Percentiles rank a stretch among this genome's conserved stretches.
Conservation (phyloP, 352 stramenopile genomes). For the Pythium guiyangense region DNA sequence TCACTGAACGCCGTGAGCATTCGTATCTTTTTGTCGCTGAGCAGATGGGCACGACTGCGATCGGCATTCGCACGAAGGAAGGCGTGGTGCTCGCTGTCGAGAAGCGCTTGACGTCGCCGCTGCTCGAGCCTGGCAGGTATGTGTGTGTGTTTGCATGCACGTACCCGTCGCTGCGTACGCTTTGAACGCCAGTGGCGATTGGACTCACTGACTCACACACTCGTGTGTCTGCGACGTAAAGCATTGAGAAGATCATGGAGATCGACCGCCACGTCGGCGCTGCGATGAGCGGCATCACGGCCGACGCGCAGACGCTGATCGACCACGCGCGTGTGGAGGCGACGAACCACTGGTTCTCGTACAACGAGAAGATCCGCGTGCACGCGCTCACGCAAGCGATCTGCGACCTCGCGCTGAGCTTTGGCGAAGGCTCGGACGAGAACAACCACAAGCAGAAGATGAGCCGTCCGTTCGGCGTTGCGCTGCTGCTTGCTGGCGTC, state of each 20-base stretch:
- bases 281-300: constrained; percentile 98
- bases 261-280: constrained; percentile 97
- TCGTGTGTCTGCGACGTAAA: constrained; percentile 24
- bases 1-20: not conserved
- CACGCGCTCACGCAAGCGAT: constrained; percentile 98
- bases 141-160: not conserved
- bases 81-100: constrained; percentile 98
- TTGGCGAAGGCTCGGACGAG: constrained; percentile 87
- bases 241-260: constrained; percentile 99
- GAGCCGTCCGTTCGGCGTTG: constrained; percentile 98
- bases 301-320: constrained; percentile 97
- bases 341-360: constrained; percentile 98
- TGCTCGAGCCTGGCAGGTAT: constrained; percentile 92
- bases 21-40: not conserved
- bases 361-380: constrained; percentile 97
- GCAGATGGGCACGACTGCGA: constrained; percentile 96
- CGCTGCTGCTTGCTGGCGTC: constrained; percentile 95
- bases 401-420: constrained; percentile 98
- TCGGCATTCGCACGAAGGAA: constrained; percentile 97
- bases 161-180: not conserved
- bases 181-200: not conserved
- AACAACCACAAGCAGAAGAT: constrained; percentile 98
- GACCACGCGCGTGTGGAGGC: constrained; percentile 99
- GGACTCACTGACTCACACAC: not conserved
- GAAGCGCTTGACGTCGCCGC: constrained; percentile 95